Percentiles rank a stretch among this genome's conserved stretches.
Evolutionary conservation across 768 basidiomycete genomes (phyloP).

Genomic region (Boletus huronensis): DNA sequence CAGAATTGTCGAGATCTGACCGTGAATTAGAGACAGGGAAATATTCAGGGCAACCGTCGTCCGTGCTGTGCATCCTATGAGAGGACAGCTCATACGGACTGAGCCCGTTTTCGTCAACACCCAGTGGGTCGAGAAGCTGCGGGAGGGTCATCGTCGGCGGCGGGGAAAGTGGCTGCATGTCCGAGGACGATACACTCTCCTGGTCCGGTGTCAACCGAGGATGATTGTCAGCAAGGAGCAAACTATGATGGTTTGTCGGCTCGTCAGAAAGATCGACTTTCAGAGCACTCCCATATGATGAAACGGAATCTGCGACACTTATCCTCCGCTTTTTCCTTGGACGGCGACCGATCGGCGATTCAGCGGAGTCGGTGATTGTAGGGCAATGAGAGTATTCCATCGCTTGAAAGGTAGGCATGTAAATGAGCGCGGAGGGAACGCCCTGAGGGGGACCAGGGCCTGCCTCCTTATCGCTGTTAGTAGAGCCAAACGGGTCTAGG

Average conservation of each 20-base stretch:
- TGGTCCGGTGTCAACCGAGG: constrained; percentile 32
- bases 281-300: constrained; percentile 32
- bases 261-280: constrained; percentile 27
- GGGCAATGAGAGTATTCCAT: constrained; percentile 37
- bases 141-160: constrained; percentile 28
- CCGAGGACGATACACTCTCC: constrained; percentile 32
- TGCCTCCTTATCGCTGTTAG: constrained; percentile 34
- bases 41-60: constrained; percentile 31
- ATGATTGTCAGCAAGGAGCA: constrained; percentile 28
- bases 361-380: constrained; percentile 29
- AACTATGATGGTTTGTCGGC: constrained; percentile 13
- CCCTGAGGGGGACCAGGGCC: constrained; percentile 28
- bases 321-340: constrained; percentile 36
- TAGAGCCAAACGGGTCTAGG: constrained; percentile 46
- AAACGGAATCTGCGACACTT: constrained; percentile 35
- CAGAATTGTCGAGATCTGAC: constrained; percentile 32
- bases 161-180: constrained; percentile 33
- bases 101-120: constrained; percentile 22
- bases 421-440: constrained; percentile 30
- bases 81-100: constrained; percentile 27
- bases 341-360: constrained; percentile 28
- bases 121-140: constrained; percentile 26
- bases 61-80: constrained; percentile 14
- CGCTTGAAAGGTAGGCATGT: constrained; percentile 40
- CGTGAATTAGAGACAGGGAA: constrained; percentile 35